Conservation (phyloP, 257 asterid species). For the Solanum chiquidenum region DNA sequence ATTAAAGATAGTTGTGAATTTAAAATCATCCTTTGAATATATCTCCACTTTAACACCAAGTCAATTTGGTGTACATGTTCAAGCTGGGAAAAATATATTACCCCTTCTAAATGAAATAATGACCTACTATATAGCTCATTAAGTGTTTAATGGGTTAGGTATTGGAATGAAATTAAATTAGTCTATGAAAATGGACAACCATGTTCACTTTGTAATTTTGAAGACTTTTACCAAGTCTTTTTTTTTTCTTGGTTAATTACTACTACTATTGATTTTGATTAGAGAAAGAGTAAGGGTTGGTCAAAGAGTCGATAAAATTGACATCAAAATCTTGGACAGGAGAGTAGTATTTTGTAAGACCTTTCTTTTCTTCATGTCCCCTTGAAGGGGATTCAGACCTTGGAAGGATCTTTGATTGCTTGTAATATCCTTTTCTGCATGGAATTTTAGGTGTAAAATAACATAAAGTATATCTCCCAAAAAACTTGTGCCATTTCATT, state of each 20-base stretch:
- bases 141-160: neutral
- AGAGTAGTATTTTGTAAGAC: neutral
- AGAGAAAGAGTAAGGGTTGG: neutral
- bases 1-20: neutral
- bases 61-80: neutral
- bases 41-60: neutral
- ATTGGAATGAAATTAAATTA: neutral
- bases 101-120: neutral
- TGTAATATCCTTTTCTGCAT: neutral
- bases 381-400: neutral
- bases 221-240: neutral
- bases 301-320: neutral
- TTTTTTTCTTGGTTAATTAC: neutral
- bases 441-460: neutral
- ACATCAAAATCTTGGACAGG: neutral
- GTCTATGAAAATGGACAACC: neutral
- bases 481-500: neutral
- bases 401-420: neutral
- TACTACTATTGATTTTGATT: neutral
- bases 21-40: neutral
- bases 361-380: neutral
- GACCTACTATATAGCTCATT: neutral
- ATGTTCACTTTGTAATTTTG: neutral
- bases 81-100: neutral
- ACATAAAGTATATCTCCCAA: neutral